These are phyloP conservation scores for Coemansia sp. DNA, from an alignment of 192 early-diverging fungal genomes.

Conservation along the genomic window DNA sequence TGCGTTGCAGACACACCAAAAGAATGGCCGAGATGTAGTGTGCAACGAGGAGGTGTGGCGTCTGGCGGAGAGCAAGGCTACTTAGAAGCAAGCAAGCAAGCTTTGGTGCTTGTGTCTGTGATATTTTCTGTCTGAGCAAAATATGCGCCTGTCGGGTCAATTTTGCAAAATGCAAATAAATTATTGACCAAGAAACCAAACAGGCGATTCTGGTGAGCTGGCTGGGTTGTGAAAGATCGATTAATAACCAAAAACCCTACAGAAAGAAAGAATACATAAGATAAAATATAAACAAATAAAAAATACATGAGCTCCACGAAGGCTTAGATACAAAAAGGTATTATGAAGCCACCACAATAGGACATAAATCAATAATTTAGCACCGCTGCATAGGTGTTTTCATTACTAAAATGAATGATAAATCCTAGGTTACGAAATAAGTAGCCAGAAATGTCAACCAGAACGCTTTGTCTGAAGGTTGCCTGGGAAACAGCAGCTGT, in stretches of 20 bases:
- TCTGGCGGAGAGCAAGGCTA: conserved; percentile 3
- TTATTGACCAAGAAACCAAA: not conserved
- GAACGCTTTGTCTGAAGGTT: not conserved
- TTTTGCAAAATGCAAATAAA: not conserved
- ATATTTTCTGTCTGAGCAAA: not conserved
- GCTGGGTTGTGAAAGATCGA: conserved; percentile 3
- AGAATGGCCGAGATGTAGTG: conserved; percentile 7
- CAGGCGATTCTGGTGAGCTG: not conserved
- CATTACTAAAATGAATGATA: conserved; percentile 50
- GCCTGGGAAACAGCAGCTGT: conserved; percentile 13
- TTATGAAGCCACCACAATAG: conserved; percentile 1
- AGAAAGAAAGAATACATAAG: not conserved
- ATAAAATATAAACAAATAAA: not conserved
- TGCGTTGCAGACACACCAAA: not conserved
- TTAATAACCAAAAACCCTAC: conserved; percentile 4
- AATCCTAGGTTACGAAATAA: conserved; percentile 39
- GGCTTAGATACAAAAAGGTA: conserved; percentile 10
- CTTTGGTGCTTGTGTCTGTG: not conserved
- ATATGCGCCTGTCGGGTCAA: not conserved
- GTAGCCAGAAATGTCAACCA: not conserved
- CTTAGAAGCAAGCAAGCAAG: conserved; percentile 11
- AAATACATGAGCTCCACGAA: not conserved
- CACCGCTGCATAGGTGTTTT: conserved; percentile 15
- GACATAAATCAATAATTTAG: not conserved
- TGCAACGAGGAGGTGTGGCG: conserved; percentile 8